A percentile compares a stretch with the other conserved stretches of the same genome.
These are phyloP conservation scores for Elsinoe arachidis DNA, from an alignment of 2,329 filamentous ascomycete species.

Conservation along the genomic window DNA sequence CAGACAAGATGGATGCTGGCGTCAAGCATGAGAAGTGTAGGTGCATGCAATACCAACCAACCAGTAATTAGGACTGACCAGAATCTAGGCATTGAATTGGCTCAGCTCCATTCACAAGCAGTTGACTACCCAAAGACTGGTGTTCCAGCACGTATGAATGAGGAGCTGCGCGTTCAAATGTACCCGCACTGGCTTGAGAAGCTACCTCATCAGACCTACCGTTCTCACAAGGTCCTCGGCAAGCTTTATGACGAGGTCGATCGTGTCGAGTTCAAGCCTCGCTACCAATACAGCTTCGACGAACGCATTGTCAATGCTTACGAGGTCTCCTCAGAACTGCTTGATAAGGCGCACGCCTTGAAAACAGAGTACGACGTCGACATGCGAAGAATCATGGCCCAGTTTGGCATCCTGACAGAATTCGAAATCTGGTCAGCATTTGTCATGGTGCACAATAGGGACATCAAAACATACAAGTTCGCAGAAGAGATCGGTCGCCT, in stretches of 20 bases:
- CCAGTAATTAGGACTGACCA: background rate
- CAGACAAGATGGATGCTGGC: conserved; percentile 54
- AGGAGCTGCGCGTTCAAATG: conserved; percentile 48
- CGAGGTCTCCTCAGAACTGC: conserved; percentile 43
- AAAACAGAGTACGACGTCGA: conserved; percentile 72
- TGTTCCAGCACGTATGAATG: conserved; percentile 59
- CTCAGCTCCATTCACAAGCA: conserved; percentile 75
- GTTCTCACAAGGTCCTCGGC: conserved; percentile 65
- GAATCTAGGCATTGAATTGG: conserved; percentile 48
- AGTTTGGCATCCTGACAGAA: conserved; percentile 74
- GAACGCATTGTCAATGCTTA: conserved; percentile 60
- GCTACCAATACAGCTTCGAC: conserved; percentile 69
- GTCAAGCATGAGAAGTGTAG: conserved; percentile 58
- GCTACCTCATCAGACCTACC: conserved; percentile 46
- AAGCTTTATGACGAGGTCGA: conserved; percentile 71
- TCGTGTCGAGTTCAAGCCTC: conserved; percentile 59
- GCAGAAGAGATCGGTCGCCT: conserved; percentile 73
- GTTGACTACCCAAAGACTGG: conserved; percentile 95
- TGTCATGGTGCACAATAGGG: conserved; percentile 62
- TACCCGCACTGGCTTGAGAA: conserved; percentile 92
- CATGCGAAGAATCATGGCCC: conserved; percentile 71
- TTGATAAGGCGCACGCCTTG: conserved; percentile 54
- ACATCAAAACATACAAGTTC: conserved; percentile 73
- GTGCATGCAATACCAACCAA: background rate
- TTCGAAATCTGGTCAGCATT: conserved; percentile 91